phyloP scores from a whole-genome alignment of 768 basidiomycete species.

The Tylopilus sp. region DNA sequence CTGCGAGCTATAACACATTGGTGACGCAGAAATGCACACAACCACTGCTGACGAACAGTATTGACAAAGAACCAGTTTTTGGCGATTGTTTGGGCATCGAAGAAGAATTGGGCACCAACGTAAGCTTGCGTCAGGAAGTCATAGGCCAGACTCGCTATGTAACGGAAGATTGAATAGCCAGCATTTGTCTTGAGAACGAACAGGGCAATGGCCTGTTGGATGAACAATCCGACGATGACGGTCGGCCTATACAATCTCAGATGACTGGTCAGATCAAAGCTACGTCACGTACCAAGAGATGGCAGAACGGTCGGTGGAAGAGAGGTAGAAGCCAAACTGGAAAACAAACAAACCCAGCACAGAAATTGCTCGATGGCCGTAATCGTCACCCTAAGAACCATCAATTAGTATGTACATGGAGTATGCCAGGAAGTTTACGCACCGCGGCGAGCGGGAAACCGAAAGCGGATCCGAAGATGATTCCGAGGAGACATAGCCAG shows the following conservation, averaged over 20 bases:
- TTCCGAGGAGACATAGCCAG: constrained; percentile 71
- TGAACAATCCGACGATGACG: constrained; percentile 81
- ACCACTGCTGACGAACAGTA: constrained; percentile 43
- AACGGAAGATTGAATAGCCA: constrained; percentile 80
- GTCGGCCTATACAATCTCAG: constrained; percentile 55
- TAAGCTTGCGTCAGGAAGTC: constrained; percentile 72
- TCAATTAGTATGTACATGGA: constrained; percentile 12
- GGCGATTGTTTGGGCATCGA: constrained; percentile 56
- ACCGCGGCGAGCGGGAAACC: constrained; percentile 66
- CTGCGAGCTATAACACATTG: constrained; percentile 46
- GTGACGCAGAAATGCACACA: constrained; percentile 8
- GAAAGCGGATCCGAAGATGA: constrained; percentile 85
- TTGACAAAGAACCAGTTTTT: constrained; percentile 88
- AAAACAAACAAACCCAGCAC: constrained; percentile 78
- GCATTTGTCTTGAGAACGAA: constrained; percentile 85
- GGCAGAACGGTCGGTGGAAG: constrained; percentile 57
- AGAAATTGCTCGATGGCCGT: constrained; percentile 78
- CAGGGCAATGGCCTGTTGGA: constrained; percentile 83
- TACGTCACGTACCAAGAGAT: constrained; percentile 64
- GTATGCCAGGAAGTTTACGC: constrained; percentile 15
- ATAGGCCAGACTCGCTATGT: constrained; percentile 76
- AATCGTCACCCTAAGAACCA: constrained; percentile 54
- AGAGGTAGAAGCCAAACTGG: constrained; percentile 69
- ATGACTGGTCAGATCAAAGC: not conserved
- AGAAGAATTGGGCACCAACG: constrained; percentile 80